A percentile compares a stretch with the other conserved stretches of the same genome.
These are phyloP conservation scores for Miamiensis avidus DNA, from an alignment of 169 alveolate species.

Conservation along the genomic window DNA sequence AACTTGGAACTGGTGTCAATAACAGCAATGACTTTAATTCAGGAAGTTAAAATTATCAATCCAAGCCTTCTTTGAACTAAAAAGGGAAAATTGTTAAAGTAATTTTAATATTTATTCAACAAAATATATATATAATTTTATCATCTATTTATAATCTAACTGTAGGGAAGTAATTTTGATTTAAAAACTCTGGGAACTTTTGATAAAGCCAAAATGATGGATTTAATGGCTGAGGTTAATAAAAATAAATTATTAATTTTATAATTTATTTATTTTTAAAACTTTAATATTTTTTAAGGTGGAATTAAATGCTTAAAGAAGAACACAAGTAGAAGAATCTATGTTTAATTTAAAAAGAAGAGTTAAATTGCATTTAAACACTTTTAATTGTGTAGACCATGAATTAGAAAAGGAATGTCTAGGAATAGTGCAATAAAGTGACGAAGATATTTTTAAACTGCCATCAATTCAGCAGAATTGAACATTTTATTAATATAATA, in stretches of 20 bases:
- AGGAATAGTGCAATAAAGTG: no score
- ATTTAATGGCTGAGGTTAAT: conserved; percentile 9
- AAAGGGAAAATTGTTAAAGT: conserved; percentile 14
- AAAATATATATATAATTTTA: no score
- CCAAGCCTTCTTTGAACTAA: not conserved
- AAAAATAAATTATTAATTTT: no score
- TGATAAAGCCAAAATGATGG: conserved; percentile 26
- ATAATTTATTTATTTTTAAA: no score
- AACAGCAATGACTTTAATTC: not conserved
- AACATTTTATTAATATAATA: no score
- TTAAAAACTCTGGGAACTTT: conserved; percentile 11
- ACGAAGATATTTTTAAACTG: no score
- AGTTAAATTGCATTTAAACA: not conserved
- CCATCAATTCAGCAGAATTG: no score
- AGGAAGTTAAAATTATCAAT: not conserved
- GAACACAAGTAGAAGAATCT: not conserved
- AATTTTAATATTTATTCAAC: not conserved
- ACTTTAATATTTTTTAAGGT: not conserved
- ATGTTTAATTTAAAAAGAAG: no score
- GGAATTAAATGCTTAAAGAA: not conserved
- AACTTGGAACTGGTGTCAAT: not conserved
- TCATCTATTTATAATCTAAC: no score
- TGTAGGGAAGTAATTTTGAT: conserved; percentile 8
- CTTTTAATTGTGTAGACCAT: not conserved
- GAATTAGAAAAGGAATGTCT: not conserved